Evolutionary conservation across 1,284 basidiomycete genomes (phyloP).

Genomic region (Peniophora sp.): DNA sequence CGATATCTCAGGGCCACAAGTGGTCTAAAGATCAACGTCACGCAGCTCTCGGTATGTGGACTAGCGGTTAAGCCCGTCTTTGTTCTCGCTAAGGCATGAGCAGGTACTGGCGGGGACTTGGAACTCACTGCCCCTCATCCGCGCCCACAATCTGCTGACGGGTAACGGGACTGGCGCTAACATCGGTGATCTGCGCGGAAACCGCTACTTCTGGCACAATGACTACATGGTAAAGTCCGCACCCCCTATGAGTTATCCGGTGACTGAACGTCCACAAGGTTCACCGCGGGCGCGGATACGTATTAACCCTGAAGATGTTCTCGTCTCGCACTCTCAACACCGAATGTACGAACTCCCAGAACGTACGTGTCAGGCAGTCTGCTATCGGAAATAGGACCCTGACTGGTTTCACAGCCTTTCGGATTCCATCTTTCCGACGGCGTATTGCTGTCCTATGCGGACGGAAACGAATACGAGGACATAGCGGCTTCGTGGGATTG

Average conservation of each 20-base stretch:
- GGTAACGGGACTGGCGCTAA: conserved; percentile 40
- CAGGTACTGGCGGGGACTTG: conserved; percentile 43
- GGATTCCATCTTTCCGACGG: conserved; percentile 68
- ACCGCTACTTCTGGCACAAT: conserved; percentile 57
- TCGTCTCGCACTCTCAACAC: conserved; percentile 54
- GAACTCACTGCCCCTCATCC: conserved; percentile 34
- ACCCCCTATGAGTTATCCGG: neutral
- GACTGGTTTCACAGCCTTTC: conserved; percentile 29
- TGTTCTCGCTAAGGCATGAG: neutral
- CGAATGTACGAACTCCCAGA: conserved; percentile 59
- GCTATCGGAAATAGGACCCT: neutral
- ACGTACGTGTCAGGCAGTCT: conserved; percentile 27
- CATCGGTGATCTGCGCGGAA: conserved; percentile 47
- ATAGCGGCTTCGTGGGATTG: conserved; percentile 66
- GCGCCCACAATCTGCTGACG: conserved; percentile 32
- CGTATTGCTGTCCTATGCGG: conserved; percentile 51
- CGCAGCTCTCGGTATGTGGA: conserved; percentile 25
- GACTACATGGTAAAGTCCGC: conserved; percentile 53
- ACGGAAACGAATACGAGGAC: conserved; percentile 62
- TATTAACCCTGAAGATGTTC: conserved; percentile 59
- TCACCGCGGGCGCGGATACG: conserved; percentile 50
- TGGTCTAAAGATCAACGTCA: conserved; percentile 50
- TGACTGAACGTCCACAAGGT: conserved; percentile 27
- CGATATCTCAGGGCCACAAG: conserved; percentile 36
- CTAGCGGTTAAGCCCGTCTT: neutral